phyloP scores from a whole-genome alignment of 1,139 yeast species.

The Geotrichum phurueaensis region DNA sequence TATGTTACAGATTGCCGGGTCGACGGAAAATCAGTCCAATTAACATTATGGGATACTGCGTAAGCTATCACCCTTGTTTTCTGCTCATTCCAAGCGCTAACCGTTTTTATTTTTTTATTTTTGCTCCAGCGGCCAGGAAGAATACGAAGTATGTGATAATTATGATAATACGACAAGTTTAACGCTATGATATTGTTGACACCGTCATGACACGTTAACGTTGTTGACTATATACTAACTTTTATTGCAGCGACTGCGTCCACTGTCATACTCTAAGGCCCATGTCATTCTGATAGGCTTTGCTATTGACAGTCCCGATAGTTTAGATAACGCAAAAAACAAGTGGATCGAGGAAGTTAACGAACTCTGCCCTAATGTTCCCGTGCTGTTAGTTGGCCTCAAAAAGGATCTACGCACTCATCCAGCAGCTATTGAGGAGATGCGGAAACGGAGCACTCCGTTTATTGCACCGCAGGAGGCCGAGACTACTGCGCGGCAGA shows the following conservation, averaged over 20 bases:
- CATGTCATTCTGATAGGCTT: constrained; percentile 65
- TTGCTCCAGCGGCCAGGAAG: constrained; percentile 69
- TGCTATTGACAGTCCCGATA: constrained; percentile 58
- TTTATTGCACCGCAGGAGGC: constrained; percentile 78
- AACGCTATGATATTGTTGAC: constrained; percentile 35
- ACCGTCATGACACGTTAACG: too few relatives aligned
- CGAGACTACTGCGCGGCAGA: constrained; percentile 75
- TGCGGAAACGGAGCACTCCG: constrained; percentile 66
- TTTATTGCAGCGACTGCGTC: constrained; percentile 44
- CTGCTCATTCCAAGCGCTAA: constrained; percentile 6
- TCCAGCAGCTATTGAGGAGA: constrained; percentile 65
- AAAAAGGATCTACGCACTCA: constrained; percentile 84
- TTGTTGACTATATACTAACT: not conserved
- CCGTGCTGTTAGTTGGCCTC: constrained; percentile 81
- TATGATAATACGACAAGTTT: not conserved
- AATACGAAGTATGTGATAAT: constrained; percentile 32
- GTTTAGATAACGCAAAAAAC: constrained; percentile 54
- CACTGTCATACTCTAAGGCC: constrained; percentile 62
- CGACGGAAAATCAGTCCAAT: constrained; percentile 83
- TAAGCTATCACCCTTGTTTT: constrained; percentile 20
- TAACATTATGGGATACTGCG: constrained; percentile 95
- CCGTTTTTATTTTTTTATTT: not conserved
- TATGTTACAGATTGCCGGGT: constrained; percentile 90
- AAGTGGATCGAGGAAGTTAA: constrained; percentile 73
- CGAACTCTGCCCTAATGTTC: constrained; percentile 75